A percentile compares a stretch with the other conserved stretches of the same genome.
Evolutionary conservation across 2,329 filamentous ascomycete genomes (phyloP).

Genomic region (Xylaria sp.): DNA sequence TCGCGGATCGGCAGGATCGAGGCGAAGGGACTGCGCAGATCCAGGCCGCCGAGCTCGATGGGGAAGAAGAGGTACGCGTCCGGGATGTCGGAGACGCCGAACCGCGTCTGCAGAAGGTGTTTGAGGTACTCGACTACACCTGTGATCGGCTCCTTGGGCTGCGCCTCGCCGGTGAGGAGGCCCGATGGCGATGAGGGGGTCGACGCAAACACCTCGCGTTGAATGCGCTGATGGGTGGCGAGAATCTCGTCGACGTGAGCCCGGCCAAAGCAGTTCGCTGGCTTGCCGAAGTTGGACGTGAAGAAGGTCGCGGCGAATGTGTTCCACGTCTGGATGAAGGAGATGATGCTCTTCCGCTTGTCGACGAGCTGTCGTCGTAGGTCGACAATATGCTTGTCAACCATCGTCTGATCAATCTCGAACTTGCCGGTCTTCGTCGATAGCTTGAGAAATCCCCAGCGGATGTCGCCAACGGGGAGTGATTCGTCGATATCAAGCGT

Average conservation of each 20-base stretch:
- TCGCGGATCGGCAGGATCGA: constrained; percentile 54
- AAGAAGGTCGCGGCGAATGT: constrained; percentile 63
- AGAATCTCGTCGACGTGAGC: constrained; percentile 64
- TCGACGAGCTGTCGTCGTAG: constrained; percentile 65
- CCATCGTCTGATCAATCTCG: constrained; percentile 66
- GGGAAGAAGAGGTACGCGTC: constrained; percentile 61
- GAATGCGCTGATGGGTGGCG: constrained; percentile 59
- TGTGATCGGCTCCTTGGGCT: constrained; percentile 38
- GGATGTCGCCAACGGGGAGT: constrained; percentile 60
- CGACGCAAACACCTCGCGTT: constrained; percentile 57
- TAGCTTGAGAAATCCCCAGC: constrained; percentile 66
- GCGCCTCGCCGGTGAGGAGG: constrained; percentile 25
- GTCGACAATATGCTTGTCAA: constrained; percentile 68
- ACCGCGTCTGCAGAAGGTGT: constrained; percentile 60
- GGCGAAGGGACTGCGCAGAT: constrained; percentile 58
- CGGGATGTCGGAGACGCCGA: constrained; percentile 56
- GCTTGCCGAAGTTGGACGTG: constrained; percentile 61
- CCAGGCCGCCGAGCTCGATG: constrained; percentile 57
- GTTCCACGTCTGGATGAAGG: constrained; percentile 62
- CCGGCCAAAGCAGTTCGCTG: constrained; percentile 62
- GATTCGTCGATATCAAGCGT: constrained; percentile 42
- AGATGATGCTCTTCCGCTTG: constrained; percentile 61
- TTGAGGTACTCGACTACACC: constrained; percentile 67
- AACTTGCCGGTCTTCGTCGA: constrained; percentile 64
- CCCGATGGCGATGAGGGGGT: constrained; percentile 40